These are phyloP conservation scores for Cordia subcordata DNA, from an alignment of 257 asterid species.

Conservation along the genomic window DNA sequence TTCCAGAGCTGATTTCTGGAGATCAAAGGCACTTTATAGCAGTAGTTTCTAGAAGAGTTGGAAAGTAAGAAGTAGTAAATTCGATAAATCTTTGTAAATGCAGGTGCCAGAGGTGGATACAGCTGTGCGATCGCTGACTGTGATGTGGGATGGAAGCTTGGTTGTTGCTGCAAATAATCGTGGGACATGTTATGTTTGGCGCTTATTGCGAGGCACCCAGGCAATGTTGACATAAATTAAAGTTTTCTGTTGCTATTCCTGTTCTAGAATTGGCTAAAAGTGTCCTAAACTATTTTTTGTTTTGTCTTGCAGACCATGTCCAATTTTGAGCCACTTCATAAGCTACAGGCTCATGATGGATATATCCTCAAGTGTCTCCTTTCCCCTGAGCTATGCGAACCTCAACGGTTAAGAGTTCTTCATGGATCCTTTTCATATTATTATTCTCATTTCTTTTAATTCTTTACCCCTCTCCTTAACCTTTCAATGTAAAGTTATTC, in stretches of 20 bases:
- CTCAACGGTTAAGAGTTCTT: constrained; percentile 55
- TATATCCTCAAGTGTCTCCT: constrained; percentile 93
- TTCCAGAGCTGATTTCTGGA: too few relatives aligned
- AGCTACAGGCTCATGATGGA: constrained; percentile 88
- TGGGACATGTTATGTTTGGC: constrained; percentile 96
- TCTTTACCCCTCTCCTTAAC: neutral
- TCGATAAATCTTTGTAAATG: neutral
- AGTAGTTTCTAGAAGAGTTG: neutral
- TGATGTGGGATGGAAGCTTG: constrained; percentile 99
- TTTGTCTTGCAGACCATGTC: constrained; percentile 78
- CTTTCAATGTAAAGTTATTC: neutral
- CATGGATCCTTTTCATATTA: constrained; percentile 2
- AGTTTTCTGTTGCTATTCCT: constrained; percentile 4
- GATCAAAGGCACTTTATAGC: too few relatives aligned
- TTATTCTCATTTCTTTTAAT: neutral
- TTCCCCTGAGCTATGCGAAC: constrained; percentile 92
- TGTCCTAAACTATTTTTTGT: constrained; percentile 3
- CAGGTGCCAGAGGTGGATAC: constrained; percentile 99
- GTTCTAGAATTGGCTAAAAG: neutral
- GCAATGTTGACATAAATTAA: constrained; percentile 22
- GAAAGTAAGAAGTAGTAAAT: neutral
- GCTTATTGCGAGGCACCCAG: constrained; percentile 82
- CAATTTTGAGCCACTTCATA: constrained; percentile 95
- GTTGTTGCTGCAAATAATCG: constrained; percentile 93
- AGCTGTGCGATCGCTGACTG: constrained; percentile 85